phyloP scores from a whole-genome alignment of 2,329 filamentous ascomycete species.

The Neonectria ditissima region DNA sequence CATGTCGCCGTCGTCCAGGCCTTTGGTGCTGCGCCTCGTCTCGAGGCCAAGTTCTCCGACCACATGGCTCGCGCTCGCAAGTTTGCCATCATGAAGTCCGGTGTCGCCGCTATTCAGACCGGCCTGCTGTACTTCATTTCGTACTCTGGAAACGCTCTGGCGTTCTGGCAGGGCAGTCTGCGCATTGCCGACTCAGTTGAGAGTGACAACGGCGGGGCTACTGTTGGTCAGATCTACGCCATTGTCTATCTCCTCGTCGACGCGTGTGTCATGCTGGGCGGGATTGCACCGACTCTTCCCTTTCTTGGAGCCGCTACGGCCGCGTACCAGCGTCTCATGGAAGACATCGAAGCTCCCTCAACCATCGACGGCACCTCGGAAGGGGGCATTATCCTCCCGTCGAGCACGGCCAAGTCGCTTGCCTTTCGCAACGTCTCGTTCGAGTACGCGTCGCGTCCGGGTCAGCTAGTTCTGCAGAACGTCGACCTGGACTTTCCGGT shows the following conservation, averaged over 20 bases:
- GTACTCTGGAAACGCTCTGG: slow-evolving; percentile 73
- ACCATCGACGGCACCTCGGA: slow-evolving; percentile 57
- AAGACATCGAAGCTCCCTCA: slow-evolving; percentile 66
- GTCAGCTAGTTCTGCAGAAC: slow-evolving; percentile 55
- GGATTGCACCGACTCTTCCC: slow-evolving; percentile 71
- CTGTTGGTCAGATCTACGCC: slow-evolving; percentile 57
- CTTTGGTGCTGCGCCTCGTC: slow-evolving; percentile 64
- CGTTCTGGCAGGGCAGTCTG: slow-evolving; percentile 74
- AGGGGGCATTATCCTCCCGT: slow-evolving; percentile 54
- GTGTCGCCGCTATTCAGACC: slow-evolving; percentile 66
- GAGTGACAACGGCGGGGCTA: slow-evolving; percentile 48
- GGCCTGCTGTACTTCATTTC: slow-evolving; percentile 75
- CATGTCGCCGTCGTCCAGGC: slow-evolving; percentile 72
- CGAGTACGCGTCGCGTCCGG: slow-evolving; percentile 57
- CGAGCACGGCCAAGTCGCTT: slow-evolving; percentile 51
- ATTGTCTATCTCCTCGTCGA: slow-evolving; percentile 70
- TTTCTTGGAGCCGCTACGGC: slow-evolving; percentile 69
- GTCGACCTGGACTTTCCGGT: slow-evolving; percentile 60
- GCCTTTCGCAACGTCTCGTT: slow-evolving; percentile 57
- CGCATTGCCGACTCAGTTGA: slow-evolving; percentile 57
- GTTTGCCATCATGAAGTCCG: slow-evolving; percentile 67
- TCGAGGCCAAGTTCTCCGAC: slow-evolving; percentile 61
- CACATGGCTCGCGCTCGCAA: slow-evolving; percentile 56
- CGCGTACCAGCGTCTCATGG: slow-evolving; percentile 66
- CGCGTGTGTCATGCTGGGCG: slow-evolving; percentile 71